Conservation (phyloP, 1,284 basidiomycete species). For the Cutaneotrichosporon spelunceum region DNA sequence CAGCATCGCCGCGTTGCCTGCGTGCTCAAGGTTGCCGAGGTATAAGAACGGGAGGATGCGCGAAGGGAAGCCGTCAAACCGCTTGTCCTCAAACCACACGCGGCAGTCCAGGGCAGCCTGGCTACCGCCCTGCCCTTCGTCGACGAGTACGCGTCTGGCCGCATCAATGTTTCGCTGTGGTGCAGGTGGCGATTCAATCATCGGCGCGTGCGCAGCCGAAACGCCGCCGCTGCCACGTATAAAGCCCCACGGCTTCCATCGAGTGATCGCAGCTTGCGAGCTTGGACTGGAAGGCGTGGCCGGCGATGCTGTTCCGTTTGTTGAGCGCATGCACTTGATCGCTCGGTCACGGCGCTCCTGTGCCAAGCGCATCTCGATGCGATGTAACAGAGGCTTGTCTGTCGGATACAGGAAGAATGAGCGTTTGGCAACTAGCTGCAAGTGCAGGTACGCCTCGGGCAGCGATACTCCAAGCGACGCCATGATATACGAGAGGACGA, state of each 20-base stretch:
- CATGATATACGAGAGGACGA: slow-evolving; percentile 87
- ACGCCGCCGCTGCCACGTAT: slow-evolving; percentile 13
- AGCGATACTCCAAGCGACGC: slow-evolving; percentile 63
- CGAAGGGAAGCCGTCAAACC: slow-evolving; percentile 95
- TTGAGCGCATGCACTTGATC: slow-evolving; percentile 28
- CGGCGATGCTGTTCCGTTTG: neutral
- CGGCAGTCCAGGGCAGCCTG: slow-evolving; percentile 50
- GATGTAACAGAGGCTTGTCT: slow-evolving; percentile 72
- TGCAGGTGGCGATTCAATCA: neutral
- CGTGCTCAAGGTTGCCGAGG: slow-evolving; percentile 93
- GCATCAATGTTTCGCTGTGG: slow-evolving; percentile 24
- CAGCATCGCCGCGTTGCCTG: slow-evolving; percentile 91
- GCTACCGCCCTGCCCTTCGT: slow-evolving; percentile 32
- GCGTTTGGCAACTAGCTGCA: slow-evolving; percentile 58
- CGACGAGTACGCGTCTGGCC: slow-evolving; percentile 30
- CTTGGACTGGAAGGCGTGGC: slow-evolving; percentile 14
- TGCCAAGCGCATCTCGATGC: slow-evolving; percentile 64
- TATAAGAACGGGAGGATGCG: slow-evolving; percentile 92
- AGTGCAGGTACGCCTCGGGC: slow-evolving; percentile 78
- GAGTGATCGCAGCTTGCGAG: slow-evolving; percentile 11
- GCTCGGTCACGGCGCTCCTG: slow-evolving; percentile 40
- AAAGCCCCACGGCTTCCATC: slow-evolving; percentile 41
- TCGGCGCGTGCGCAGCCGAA: slow-evolving; percentile 3
- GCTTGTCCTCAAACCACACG: slow-evolving; percentile 84
- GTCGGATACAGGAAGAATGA: slow-evolving; percentile 88